Conservation (phyloP, 495 filamentous ascomycete genomes). For the Daldinia concentrica region DNA sequence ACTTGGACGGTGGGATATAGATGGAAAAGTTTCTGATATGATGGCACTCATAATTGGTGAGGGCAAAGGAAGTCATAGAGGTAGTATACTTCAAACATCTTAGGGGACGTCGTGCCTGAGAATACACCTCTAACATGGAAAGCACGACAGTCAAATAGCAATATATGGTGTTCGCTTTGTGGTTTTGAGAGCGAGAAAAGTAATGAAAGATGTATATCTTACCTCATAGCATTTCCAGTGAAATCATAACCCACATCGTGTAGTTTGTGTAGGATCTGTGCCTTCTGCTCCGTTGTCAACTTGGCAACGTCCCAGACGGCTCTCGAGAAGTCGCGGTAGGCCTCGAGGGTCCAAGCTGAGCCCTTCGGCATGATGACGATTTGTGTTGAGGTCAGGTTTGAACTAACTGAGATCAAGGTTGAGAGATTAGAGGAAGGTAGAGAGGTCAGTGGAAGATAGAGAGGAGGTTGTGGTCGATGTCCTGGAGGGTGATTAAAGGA, state of each 20-base stretch:
- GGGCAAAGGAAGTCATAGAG: neutral
- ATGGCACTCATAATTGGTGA: neutral
- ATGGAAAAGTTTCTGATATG: neutral
- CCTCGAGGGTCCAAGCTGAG: neutral
- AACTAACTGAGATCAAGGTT: neutral
- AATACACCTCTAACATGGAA: neutral
- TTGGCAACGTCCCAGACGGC: constrained; percentile 7
- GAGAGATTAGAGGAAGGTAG: too few species aligned
- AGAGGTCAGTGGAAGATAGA: too few species aligned
- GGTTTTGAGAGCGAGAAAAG: neutral
- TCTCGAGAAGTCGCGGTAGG: constrained; percentile 8
- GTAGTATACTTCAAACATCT: neutral
- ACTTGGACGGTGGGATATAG: neutral
- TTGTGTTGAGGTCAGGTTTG: neutral
- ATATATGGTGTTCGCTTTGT: neutral
- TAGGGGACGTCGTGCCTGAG: neutral
- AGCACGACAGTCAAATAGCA: neutral
- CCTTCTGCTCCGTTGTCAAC: neutral
- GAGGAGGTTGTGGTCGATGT: neutral
- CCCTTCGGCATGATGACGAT: neutral
- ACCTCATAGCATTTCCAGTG: constrained; percentile 12
- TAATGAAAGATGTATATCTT: constrained; percentile 1
- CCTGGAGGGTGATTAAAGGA: neutral
- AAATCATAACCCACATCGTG: neutral
- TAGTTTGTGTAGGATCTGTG: neutral